These are phyloP conservation scores for Baudoinia panamericana DNA, from an alignment of 495 filamentous ascomycete species.

Conservation along the genomic window DNA sequence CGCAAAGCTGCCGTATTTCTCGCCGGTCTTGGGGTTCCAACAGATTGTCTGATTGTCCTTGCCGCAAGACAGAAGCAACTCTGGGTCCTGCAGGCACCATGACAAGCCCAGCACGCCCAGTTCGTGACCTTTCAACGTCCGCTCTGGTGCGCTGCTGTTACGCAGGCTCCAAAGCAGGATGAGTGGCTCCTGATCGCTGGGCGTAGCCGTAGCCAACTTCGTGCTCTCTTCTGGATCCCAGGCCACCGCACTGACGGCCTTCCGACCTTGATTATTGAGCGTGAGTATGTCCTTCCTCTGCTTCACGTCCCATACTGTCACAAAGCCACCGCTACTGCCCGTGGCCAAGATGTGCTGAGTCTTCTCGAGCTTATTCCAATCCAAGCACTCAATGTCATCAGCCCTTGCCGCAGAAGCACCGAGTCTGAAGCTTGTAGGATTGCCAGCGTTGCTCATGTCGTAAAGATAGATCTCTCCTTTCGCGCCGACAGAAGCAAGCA, in stretches of 20 bases:
- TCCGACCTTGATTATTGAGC: constrained; percentile 81
- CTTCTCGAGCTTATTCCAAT: constrained; percentile 82
- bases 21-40: constrained; percentile 90
- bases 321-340: constrained; percentile 85
- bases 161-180: constrained; percentile 90
- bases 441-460: constrained; percentile 77
- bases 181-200: constrained; percentile 75
- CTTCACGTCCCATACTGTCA: constrained; percentile 98
- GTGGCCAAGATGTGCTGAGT: constrained; percentile 92
- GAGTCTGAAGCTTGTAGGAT: constrained; percentile 57
- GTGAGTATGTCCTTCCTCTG: constrained; percentile 92
- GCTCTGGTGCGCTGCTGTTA: constrained; percentile 91
- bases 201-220: constrained; percentile 83
- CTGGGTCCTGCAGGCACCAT: constrained; percentile 87
- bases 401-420: constrained; percentile 76
- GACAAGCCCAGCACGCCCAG: constrained; percentile 87
- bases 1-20: constrained; percentile 80
- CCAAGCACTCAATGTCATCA: constrained; percentile 87
- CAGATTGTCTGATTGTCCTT: constrained; percentile 93
- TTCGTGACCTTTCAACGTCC: constrained; percentile 76
- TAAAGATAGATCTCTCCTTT: constrained; percentile 96
- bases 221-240: constrained; percentile 94
- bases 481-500: constrained; percentile 81
- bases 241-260: constrained; percentile 85
- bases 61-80: constrained; percentile 83